Base-by-base conservation (phyloP, 768 basidiomycete species). In the Mycena filopes region DNA sequence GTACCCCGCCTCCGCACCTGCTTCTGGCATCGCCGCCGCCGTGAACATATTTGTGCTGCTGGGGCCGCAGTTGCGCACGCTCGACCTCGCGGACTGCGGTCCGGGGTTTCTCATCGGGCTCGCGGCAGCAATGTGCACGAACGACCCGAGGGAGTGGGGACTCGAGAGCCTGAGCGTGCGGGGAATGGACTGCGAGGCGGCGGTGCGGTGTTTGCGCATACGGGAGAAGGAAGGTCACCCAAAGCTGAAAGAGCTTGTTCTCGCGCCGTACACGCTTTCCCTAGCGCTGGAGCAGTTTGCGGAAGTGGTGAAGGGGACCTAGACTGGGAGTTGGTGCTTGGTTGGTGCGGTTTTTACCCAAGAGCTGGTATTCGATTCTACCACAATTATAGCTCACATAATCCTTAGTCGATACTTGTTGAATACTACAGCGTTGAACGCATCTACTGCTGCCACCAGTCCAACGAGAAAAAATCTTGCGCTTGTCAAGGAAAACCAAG, bases 251-350 rank as follows among this genome's bases (percentile, higher is more conserved):
- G 26, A 54, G 51, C 40, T 61, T 23, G 29, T 8, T 8, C n/a
- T 61, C 20, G 29, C 13, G 40, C 60, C 60, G 21, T 61, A 43
- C 23, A 29, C 13, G 29, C 25, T 16, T 11, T 12, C 42, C 29
- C 40, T 28, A 41, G 28, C 60, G 13, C 31, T 54, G 50, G 60
- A 51, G 13, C 50, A 31, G 23, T 61, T 61, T 61, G 60, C 60
- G 33, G 60, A 55, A 51, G 51, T 55, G 41, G 43, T 46, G 21
- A 59, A 6, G 33, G 33, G n/a, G n/a, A n/a, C n/a, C n/a, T n/a
- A n/a, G n/a, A n/a, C n/a, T n/a, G n/a, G n/a, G n/a, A n/a, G n/a
- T n/a, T n/a, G n/a, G n/a, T n/a, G n/a, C n/a, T n/a, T n/a, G n/a
- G n/a, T n/a, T n/a, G n/a, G n/a, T n/a, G n/a, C n/a, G n/a, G n/a